phyloP scores from a whole-genome alignment of 495 filamentous ascomycete species.

The Podospora fimiseda region DNA sequence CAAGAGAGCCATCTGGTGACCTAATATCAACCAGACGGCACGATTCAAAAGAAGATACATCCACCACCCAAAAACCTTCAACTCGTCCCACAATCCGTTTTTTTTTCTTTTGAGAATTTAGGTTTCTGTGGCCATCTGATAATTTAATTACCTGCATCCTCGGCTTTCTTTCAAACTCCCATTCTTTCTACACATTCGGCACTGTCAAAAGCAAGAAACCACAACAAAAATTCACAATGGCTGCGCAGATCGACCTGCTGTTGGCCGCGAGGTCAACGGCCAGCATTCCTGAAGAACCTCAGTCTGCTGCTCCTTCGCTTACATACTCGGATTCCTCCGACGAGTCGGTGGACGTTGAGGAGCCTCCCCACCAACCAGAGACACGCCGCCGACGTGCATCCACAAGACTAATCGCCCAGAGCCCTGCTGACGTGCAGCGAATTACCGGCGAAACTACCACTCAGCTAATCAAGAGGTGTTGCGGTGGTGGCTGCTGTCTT shows the following conservation, averaged over 20 bases:
- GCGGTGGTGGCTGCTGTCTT: slow-evolving; percentile 89
- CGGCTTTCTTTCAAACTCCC: no score
- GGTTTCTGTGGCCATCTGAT: neutral
- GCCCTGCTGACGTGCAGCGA: slow-evolving; percentile 64
- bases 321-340: slow-evolving; percentile 45
- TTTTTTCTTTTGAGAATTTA: neutral
- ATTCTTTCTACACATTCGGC: no score
- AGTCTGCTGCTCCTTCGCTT: slow-evolving; percentile 42
- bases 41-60: no score
- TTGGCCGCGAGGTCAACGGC: slow-evolving; percentile 24
- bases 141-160: no score
- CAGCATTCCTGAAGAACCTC: slow-evolving; percentile 34
- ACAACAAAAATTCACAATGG: slow-evolving; percentile 15
- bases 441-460: slow-evolving; percentile 59
- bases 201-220: no score
- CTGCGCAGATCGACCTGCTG: slow-evolving; percentile 24
- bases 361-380: slow-evolving; percentile 23
- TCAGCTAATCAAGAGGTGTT: slow-evolving; percentile 65
- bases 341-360: slow-evolving; percentile 33
- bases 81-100: neutral
- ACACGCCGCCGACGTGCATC: slow-evolving; percentile 62
- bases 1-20: no score
- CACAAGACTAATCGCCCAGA: slow-evolving; percentile 72
- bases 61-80: neutral
- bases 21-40: no score